A percentile compares a stretch with the other conserved stretches of the same genome.
Conservation (phyloP, 306 rosid species). For the Clitoria ternatea region DNA sequence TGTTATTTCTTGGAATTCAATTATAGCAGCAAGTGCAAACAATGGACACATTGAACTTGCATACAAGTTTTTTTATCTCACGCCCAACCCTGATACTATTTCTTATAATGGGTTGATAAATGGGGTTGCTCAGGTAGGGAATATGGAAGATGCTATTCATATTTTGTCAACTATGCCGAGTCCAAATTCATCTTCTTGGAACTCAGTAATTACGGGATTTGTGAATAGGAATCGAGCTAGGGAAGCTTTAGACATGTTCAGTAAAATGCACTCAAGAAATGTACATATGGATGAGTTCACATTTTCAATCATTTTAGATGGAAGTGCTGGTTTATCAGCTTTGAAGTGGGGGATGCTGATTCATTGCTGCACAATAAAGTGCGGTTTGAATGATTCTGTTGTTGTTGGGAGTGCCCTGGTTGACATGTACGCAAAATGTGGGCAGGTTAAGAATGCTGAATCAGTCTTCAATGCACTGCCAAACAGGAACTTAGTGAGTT, state of each 20-base stretch:
- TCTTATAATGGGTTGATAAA: slow-evolving; percentile 63
- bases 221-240: slow-evolving; percentile 51
- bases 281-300: slow-evolving; percentile 58
- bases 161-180: slow-evolving; percentile 48
- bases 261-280: slow-evolving; percentile 49
- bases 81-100: slow-evolving; percentile 55
- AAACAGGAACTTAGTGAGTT: slow-evolving; percentile 51
- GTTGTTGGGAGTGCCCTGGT: slow-evolving; percentile 66
- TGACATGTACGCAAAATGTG: slow-evolving; percentile 82
- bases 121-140: slow-evolving; percentile 57
- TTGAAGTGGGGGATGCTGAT: slow-evolving; percentile 58
- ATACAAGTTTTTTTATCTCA: slow-evolving; percentile 35
- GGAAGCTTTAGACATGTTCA: slow-evolving; percentile 52
- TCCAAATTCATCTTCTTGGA: slow-evolving; percentile 75
- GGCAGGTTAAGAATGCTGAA: slow-evolving; percentile 44
- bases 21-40: slow-evolving; percentile 54
- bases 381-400: slow-evolving; percentile 43
- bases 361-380: slow-evolving; percentile 55
- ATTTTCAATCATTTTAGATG: slow-evolving; percentile 60
- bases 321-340: slow-evolving; percentile 56
- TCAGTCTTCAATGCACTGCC: slow-evolving; percentile 45
- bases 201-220: slow-evolving; percentile 60
- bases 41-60: slow-evolving; percentile 51
- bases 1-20: slow-evolving; percentile 65
- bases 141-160: slow-evolving; percentile 46